phyloP scores from a whole-genome alignment of 1,139 yeast genomes.

The Magnusiomyces fungicola region DNA sequence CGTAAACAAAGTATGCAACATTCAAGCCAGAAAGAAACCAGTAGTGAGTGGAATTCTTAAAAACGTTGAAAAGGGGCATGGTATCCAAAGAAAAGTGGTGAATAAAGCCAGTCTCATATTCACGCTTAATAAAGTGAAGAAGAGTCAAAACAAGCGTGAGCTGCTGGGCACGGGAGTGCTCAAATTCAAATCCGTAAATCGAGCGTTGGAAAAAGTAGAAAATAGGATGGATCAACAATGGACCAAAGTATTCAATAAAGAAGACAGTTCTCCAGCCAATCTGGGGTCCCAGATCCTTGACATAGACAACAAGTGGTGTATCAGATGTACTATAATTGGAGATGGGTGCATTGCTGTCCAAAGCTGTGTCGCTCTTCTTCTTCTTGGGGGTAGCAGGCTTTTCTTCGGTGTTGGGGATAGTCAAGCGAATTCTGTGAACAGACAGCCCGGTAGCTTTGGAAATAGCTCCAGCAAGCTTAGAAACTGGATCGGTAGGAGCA shows the following conservation, averaged over 20 bases:
- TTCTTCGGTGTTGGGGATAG: slow-evolving; percentile 28
- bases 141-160: slow-evolving; percentile 49
- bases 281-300: slow-evolving; percentile 91
- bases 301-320: slow-evolving; percentile 37
- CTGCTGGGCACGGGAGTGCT: slow-evolving; percentile 47
- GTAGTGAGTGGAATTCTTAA: slow-evolving; percentile 85
- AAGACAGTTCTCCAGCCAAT: slow-evolving; percentile 87
- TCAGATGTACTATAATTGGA: slow-evolving; percentile 32
- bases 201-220: slow-evolving; percentile 42
- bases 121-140: slow-evolving; percentile 80
- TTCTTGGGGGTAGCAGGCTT: slow-evolving; percentile 23
- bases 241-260: slow-evolving; percentile 82
- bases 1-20: slow-evolving; percentile 61
- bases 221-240: slow-evolving; percentile 69
- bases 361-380: slow-evolving; percentile 34
- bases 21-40: slow-evolving; percentile 82
- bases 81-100: slow-evolving; percentile 83
- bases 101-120: slow-evolving; percentile 72
- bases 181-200: slow-evolving; percentile 32
- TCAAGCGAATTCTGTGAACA: slow-evolving; percentile 31
- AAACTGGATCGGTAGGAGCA: slow-evolving; percentile 23
- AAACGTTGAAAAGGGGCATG: slow-evolving; percentile 82
- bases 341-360: slow-evolving; percentile 32
- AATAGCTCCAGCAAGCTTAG: slow-evolving; percentile 22
- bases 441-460: slow-evolving; percentile 28